Conservation (phyloP, 2,329 filamentous ascomycete species). For the Coniochaeta hoffmannii region DNA sequence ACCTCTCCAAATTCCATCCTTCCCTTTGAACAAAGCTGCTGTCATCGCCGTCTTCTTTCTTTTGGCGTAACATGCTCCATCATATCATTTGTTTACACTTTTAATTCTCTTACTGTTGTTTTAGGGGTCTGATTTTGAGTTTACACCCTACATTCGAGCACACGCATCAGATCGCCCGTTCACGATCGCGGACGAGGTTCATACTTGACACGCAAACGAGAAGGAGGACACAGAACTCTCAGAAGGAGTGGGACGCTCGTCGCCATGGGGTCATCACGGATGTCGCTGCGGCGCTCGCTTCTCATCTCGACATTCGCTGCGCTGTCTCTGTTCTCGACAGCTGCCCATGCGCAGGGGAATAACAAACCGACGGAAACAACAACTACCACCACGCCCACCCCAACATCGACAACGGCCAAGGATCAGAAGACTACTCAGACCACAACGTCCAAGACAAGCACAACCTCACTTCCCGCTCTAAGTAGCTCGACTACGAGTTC, state of each 20-base stretch:
- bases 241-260: background rate
- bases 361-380: conserved; percentile 7
- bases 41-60: background rate
- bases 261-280: conserved; percentile 20
- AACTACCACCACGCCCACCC: conserved; percentile 5
- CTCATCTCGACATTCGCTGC: conserved; percentile 20
- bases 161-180: background rate
- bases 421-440: conserved; percentile 1
- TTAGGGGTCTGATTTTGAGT: background rate
- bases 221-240: background rate
- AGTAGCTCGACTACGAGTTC: conserved; percentile 13
- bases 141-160: background rate
- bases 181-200: background rate
- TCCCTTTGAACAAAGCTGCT: background rate
- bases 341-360: conserved; percentile 17
- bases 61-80: background rate
- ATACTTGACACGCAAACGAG: too few relatives aligned
- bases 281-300: conserved; percentile 25
- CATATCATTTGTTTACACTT: background rate
- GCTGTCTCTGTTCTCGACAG: conserved; percentile 16
- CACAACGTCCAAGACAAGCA: conserved; percentile 5
- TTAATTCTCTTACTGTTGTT: background rate
- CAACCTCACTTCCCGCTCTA: conserved; percentile 13
- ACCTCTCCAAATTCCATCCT: background rate
- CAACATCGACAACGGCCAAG: conserved; percentile 4